Percentiles rank a stretch among this genome's conserved stretches.
These are phyloP conservation scores for Populus trichocarpa DNA, from an alignment of 441 rosid species.

Conservation along the genomic window DNA sequence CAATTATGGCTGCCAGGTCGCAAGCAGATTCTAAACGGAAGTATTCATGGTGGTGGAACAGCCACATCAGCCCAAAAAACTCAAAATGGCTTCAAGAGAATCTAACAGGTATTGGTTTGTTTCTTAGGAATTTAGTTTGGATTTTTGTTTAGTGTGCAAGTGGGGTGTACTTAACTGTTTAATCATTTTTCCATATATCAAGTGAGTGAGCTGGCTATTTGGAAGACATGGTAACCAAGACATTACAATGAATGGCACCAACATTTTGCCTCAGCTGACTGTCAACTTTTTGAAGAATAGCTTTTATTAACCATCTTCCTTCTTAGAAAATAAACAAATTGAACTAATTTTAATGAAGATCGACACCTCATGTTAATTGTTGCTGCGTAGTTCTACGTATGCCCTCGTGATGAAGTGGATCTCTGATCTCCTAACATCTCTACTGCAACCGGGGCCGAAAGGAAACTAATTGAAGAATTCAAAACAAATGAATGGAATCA, in stretches of 20 bases:
- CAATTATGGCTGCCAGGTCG: conserved; percentile 45
- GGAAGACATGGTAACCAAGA: neutral
- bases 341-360: neutral
- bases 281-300: neutral
- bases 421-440: neutral
- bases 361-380: neutral
- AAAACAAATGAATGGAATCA: neutral
- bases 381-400: neutral
- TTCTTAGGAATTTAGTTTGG: neutral
- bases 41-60: conserved; percentile 99
- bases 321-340: neutral
- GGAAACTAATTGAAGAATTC: conserved; percentile 7
- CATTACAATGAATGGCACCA: neutral
- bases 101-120: conserved; percentile 64
- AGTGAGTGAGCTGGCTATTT: neutral
- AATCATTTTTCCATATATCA: neutral
- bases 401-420: neutral
- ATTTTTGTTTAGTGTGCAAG: neutral
- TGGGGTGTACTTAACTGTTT: neutral
- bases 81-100: conserved; percentile 93
- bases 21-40: conserved; percentile 45
- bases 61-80: conserved; percentile 89
- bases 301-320: neutral
- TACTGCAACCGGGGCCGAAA: neutral
- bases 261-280: neutral